Percentiles rank a stretch among this genome's conserved stretches.
These are phyloP conservation scores for Leccinum incarnatum DNA, from an alignment of 768 basidiomycete species.

Conservation along the genomic window DNA sequence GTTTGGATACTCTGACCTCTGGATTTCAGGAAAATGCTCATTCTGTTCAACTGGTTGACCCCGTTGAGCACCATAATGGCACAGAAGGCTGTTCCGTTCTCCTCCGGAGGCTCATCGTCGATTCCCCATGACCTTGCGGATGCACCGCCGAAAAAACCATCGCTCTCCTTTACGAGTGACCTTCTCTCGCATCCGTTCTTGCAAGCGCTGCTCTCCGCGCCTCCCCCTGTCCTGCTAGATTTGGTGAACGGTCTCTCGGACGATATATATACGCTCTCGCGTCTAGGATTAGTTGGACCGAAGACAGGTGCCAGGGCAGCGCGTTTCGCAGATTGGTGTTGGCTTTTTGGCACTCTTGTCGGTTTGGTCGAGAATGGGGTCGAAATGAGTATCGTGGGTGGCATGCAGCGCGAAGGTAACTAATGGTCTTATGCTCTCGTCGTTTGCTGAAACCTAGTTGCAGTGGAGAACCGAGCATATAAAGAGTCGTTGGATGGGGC, in stretches of 20 bases:
- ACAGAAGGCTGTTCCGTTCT: conserved; percentile 65
- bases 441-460: neutral
- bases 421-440: neutral
- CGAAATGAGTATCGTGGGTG: conserved; percentile 67
- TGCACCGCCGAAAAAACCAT: conserved; percentile 5
- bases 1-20: conserved; percentile 3
- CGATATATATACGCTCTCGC: conserved; percentile 74
- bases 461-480: conserved; percentile 74
- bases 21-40: conserved; percentile 62
- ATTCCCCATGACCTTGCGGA: conserved; percentile 22
- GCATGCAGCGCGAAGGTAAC: conserved; percentile 62
- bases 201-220: conserved; percentile 72
- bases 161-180: conserved; percentile 13
- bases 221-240: conserved; percentile 80
- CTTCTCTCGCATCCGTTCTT: conserved; percentile 58
- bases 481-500: conserved; percentile 68
- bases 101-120: conserved; percentile 34
- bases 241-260: conserved; percentile 72
- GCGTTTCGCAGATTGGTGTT: conserved; percentile 82
- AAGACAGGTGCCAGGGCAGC: conserved; percentile 66
- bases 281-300: conserved; percentile 65
- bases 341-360: conserved; percentile 77
- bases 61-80: conserved; percentile 70
- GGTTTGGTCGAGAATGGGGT: conserved; percentile 82
- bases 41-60: conserved; percentile 82